phyloP scores from a whole-genome alignment of 2,329 filamentous ascomycete genomes.

The Nigrospora osmanthi region DNA sequence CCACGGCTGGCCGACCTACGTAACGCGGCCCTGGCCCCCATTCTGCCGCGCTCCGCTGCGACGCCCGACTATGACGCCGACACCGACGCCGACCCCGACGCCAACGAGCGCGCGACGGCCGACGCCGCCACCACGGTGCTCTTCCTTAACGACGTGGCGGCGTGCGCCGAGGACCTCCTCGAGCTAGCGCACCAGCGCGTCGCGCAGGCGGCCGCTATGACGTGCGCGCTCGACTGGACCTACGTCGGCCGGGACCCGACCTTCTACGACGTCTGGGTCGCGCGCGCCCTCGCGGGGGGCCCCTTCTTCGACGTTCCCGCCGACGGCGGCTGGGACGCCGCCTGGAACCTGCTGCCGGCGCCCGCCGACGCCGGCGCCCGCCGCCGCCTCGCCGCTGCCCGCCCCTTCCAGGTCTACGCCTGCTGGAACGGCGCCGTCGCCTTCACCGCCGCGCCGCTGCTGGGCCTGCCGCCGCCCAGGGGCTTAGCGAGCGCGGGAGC shows the following conservation, averaged over 20 bases:
- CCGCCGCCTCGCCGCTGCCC: slow-evolving; percentile 20
- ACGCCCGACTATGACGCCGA: no score
- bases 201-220: slow-evolving; percentile 42
- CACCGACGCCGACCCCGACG: slow-evolving; percentile 1
- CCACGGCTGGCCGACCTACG: slow-evolving; percentile 38
- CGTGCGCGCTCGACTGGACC: slow-evolving; percentile 52
- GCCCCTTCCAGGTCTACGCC: slow-evolving; percentile 52
- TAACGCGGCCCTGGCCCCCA: slow-evolving; percentile 42
- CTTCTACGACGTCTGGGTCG: slow-evolving; percentile 52
- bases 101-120: slow-evolving; percentile 12
- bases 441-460: slow-evolving; percentile 38
- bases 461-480: slow-evolving; percentile 14
- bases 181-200: slow-evolving; percentile 43
- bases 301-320: slow-evolving; percentile 45
- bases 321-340: slow-evolving; percentile 39
- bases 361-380: slow-evolving; percentile 34
- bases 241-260: slow-evolving; percentile 32
- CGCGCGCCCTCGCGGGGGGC: slow-evolving; percentile 43
- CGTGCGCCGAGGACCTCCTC: slow-evolving; percentile 47
- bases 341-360: slow-evolving; percentile 37
- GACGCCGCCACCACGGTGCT: slow-evolving; percentile 33
- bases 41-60: slow-evolving; percentile 15
- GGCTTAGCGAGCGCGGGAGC: background rate
- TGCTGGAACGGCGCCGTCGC: slow-evolving; percentile 53
- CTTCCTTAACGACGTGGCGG: slow-evolving; percentile 47